A percentile compares a stretch with the other conserved stretches of the same genome.
Conservation (phyloP, 805 yeast species). For the Tetrapisispora nanseiensis region DNA sequence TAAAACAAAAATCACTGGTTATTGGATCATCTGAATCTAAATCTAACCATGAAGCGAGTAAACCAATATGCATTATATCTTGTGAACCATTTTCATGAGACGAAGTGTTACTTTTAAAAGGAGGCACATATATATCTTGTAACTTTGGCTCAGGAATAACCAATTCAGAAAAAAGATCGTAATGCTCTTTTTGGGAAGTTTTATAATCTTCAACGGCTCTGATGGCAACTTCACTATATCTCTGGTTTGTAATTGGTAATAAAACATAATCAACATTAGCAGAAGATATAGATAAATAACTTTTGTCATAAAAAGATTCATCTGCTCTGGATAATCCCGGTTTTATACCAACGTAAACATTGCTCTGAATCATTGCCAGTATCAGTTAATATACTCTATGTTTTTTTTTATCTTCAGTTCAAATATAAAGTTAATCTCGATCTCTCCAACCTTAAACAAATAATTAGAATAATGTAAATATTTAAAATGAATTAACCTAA, state of each 20-base stretch:
- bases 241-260: conserved; percentile 44
- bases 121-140: conserved; percentile 28
- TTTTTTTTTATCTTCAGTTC: too few relatives aligned
- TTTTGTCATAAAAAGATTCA: conserved; percentile 15
- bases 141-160: conserved; percentile 25
- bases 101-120: conserved; percentile 9
- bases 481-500: too few relatives aligned
- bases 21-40: conserved; percentile 43
- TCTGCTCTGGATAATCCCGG: conserved; percentile 31
- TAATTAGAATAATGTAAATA: too few relatives aligned
- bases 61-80: conserved; percentile 36
- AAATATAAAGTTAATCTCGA: too few relatives aligned
- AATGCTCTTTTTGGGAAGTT: not conserved
- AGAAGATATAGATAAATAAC: conserved; percentile 10
- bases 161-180: conserved; percentile 6
- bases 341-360: conserved; percentile 38
- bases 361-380: conserved; percentile 17
- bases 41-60: conserved; percentile 63
- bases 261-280: conserved; percentile 40
- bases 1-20: conserved; percentile 44
- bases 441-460: too few relatives aligned
- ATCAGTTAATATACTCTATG: not conserved
- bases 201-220: conserved; percentile 16
- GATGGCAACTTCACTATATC: conserved; percentile 38
- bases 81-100: conserved; percentile 4